A percentile compares a stretch with the other conserved stretches of the same genome.
Evolutionary conservation across 2,329 filamentous ascomycete genomes (phyloP).

Genomic region (Lecanicillium sp.): DNA sequence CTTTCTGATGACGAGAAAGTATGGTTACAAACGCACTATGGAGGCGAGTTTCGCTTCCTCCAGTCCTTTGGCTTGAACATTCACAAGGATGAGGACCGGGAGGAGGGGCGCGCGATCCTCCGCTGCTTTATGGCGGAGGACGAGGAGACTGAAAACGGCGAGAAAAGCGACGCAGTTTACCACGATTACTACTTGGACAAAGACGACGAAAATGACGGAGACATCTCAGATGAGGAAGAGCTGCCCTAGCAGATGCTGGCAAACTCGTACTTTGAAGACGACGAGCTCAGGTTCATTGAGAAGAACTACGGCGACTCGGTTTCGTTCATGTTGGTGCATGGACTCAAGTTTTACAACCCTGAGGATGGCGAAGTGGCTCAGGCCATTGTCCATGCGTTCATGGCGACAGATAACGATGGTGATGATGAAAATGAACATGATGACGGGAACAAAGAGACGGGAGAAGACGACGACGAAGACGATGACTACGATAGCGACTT

Average conservation of each 20-base stretch:
- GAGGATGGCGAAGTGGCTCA: not conserved
- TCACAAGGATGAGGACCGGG: constrained; percentile 27
- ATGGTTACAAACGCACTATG: constrained; percentile 26
- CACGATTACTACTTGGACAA: not conserved
- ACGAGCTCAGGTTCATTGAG: not conserved
- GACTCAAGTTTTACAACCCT: constrained; percentile 1
- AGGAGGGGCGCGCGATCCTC: constrained; percentile 21
- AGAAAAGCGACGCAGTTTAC: not conserved
- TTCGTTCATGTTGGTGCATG: not conserved
- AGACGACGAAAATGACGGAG: not conserved
- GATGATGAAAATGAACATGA: not conserved
- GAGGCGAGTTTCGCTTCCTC: constrained; percentile 26
- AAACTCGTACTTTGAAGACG: not conserved
- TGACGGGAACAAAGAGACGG: not conserved
- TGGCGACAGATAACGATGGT: not conserved
- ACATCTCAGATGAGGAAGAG: not conserved
- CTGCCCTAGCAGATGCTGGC: not conserved
- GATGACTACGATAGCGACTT: not conserved
- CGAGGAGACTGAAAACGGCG: not conserved
- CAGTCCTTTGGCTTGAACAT: constrained; percentile 21
- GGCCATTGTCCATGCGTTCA: not conserved
- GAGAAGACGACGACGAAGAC: no score
- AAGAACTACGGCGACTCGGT: not conserved
- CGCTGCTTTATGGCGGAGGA: not conserved
- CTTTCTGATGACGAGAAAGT: constrained; percentile 17